These are phyloP conservation scores for Avena atlantica DNA, from an alignment of 176 grass and related monocot species.

Conservation along the genomic window DNA sequence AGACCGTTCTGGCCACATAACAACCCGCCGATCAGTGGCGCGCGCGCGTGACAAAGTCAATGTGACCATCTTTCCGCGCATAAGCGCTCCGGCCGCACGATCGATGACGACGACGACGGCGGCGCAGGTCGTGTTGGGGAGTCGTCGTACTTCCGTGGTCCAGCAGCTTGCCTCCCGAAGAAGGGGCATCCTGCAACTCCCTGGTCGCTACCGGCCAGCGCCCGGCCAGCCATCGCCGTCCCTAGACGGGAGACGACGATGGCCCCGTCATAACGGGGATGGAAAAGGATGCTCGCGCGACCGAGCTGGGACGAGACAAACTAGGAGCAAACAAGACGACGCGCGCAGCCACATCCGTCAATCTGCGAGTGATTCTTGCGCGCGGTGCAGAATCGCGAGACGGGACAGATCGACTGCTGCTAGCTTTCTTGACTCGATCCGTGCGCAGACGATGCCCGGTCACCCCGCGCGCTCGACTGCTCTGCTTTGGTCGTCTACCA, in stretches of 20 bases:
- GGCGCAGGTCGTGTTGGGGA: not conserved
- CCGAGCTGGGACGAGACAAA: constrained; percentile 3
- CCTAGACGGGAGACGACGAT: not conserved
- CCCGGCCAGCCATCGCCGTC: constrained; percentile 17
- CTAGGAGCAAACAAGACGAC: constrained; percentile 23
- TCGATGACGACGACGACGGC: not conserved
- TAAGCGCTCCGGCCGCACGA: not conserved
- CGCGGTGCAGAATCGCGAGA: not conserved
- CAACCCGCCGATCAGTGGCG: not conserved
- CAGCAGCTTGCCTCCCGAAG: constrained; percentile 11
- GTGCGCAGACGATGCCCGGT: not conserved
- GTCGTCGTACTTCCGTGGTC: not conserved
- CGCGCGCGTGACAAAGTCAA: not conserved
- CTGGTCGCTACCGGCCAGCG: not conserved
- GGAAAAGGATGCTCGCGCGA: not conserved
- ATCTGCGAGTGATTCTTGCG: not conserved
- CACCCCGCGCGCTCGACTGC: not conserved
- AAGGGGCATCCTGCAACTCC: constrained; percentile 1
- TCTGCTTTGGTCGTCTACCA: not conserved
- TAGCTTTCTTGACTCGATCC: constrained; percentile 9
- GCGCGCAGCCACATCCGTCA: not conserved
- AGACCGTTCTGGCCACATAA: not conserved
- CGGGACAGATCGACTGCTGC: not conserved
- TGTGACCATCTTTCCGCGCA: no score
- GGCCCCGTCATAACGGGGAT: not conserved